Conservation (phyloP, 345 rosid species). For the Angophora floribunda region DNA sequence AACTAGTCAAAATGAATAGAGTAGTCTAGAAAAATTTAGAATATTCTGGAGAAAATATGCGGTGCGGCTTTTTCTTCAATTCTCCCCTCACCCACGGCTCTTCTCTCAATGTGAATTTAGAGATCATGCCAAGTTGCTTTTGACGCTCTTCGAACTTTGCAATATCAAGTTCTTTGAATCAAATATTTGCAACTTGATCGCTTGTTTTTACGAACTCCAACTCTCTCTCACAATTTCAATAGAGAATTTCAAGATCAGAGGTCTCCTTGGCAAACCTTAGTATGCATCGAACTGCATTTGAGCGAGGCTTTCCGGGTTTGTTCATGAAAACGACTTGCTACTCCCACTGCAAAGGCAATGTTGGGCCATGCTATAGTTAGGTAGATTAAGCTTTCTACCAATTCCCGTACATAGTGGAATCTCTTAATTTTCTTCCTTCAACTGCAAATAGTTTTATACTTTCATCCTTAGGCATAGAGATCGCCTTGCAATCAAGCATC, state of each 20-base stretch:
- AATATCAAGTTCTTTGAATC: neutral
- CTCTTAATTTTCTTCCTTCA: neutral
- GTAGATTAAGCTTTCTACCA: neutral
- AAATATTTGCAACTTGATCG: neutral
- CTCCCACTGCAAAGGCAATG: neutral
- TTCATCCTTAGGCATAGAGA: neutral
- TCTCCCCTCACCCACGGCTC: neutral
- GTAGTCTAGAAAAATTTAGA: no score
- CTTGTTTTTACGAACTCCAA: neutral
- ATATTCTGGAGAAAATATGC: neutral
- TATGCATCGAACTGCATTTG: neutral
- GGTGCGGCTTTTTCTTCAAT: neutral
- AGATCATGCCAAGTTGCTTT: neutral
- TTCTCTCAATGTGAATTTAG: neutral
- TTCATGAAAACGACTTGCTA: neutral
- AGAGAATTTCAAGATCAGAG: neutral
- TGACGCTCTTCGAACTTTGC: neutral
- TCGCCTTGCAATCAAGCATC: neutral
- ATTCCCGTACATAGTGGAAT: neutral
- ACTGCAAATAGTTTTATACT: neutral
- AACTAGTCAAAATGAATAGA: neutral
- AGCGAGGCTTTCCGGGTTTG: neutral
- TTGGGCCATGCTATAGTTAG: neutral
- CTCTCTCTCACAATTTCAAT: neutral
- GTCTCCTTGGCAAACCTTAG: neutral